phyloP scores from a whole-genome alignment of 495 filamentous ascomycete genomes.

The Xylaria grammica region DNA sequence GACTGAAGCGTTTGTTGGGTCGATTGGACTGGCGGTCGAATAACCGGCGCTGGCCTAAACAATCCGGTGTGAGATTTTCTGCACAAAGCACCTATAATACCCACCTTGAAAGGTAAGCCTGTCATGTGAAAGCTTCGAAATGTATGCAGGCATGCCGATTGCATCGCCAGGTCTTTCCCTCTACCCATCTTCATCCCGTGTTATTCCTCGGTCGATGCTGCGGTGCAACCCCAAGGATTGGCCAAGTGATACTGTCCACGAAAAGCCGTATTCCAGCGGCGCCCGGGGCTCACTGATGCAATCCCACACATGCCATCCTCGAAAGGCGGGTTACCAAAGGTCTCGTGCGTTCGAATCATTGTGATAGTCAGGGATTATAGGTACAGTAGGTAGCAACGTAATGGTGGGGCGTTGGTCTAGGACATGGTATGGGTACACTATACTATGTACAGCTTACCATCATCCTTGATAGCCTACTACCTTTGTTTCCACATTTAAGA shows the following conservation, averaged over 20 bases:
- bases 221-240: constrained; percentile 20
- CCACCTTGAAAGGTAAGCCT: constrained; percentile 1
- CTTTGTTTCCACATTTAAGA: not conserved
- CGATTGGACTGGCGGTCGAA: constrained; percentile 31
- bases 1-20: constrained; percentile 11
- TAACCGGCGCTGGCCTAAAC: constrained; percentile 37
- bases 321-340: not conserved
- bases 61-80: constrained; percentile 40
- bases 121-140: constrained; percentile 34
- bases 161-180: constrained; percentile 23
- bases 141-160: constrained; percentile 22
- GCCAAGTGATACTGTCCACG: constrained; percentile 20
- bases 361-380: not conserved
- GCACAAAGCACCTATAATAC: constrained; percentile 13
- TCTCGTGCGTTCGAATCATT: not conserved
- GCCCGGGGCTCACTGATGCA: not conserved
- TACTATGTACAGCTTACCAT: not conserved
- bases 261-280: not conserved
- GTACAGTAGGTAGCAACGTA: constrained; percentile 12
- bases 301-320: not conserved
- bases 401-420: constrained; percentile 1
- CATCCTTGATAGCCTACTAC: constrained; percentile 8
- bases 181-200: constrained; percentile 8
- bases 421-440: not conserved
- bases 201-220: constrained; percentile 1